Conservation (phyloP, 139 green algal species). For the Penium margaritaceum region DNA sequence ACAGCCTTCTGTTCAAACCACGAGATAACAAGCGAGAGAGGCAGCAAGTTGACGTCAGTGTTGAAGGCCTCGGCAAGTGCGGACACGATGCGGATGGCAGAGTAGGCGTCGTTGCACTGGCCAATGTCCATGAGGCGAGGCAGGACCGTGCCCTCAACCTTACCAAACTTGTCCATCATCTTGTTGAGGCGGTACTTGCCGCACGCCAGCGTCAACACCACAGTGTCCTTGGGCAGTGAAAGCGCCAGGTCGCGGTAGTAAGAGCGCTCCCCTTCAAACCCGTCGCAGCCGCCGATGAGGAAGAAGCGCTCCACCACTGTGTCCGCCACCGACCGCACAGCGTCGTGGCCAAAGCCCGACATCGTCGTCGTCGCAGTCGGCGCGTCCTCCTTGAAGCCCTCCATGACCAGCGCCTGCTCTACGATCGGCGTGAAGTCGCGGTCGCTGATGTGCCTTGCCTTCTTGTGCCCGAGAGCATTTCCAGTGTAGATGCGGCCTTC, state of each 20-base stretch:
- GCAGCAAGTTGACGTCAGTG: constrained; percentile 66
- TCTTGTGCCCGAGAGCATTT: constrained; percentile 26
- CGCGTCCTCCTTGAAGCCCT: constrained; percentile 29
- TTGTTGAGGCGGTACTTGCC: constrained; percentile 68
- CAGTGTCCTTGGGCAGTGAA: constrained; percentile 39
- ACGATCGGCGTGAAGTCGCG: constrained; percentile 45
- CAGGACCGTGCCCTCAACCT: constrained; percentile 52
- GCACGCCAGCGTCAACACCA: constrained; percentile 64
- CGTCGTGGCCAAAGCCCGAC: constrained; percentile 45
- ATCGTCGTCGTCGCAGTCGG: constrained; percentile 30
- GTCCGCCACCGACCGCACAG: constrained; percentile 47
- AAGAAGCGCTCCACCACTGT: constrained; percentile 56
- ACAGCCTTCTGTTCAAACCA: constrained; percentile 78
- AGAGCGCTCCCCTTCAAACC: constrained; percentile 51
- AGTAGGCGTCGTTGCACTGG: constrained; percentile 60
- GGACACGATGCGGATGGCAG: constrained; percentile 57
- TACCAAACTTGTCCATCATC: constrained; percentile 53
- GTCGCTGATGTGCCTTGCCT: constrained; percentile 12
- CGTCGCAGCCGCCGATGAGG: constrained; percentile 58
- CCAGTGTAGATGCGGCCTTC: constrained; percentile 62
- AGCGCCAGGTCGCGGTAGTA: constrained; percentile 29
- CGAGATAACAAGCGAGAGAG: constrained; percentile 61
- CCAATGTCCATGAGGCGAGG: constrained; percentile 73
- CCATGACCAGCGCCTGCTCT: constrained; percentile 20
- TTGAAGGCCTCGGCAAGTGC: constrained; percentile 62